phyloP scores from a whole-genome alignment of 805 yeast species.

The Isabelozyma rhagii region DNA sequence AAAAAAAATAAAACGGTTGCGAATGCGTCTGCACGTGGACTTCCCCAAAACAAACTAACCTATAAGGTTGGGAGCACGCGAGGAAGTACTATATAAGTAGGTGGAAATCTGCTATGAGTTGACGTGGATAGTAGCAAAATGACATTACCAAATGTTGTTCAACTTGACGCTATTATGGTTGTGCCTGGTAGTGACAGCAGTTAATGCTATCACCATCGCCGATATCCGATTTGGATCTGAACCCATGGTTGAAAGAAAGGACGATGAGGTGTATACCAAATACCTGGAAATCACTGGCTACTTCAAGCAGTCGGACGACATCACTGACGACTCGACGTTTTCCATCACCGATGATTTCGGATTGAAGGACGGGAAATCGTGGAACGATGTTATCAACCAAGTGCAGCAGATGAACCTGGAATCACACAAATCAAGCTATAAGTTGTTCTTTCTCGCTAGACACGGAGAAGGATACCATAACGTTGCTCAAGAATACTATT shows the following conservation, averaged over 20 bases:
- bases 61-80: not conserved
- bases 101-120: not conserved
- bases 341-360: slow-evolving; percentile 19
- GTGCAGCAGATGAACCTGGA: slow-evolving; percentile 8
- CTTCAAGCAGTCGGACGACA: slow-evolving; percentile 15
- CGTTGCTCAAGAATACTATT: slow-evolving; percentile 15
- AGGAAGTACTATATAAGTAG: not conserved
- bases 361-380: slow-evolving; percentile 12
- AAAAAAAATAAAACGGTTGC: not conserved
- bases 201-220: not conserved
- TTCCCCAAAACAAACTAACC: not conserved
- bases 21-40: not conserved
- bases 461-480: slow-evolving; percentile 36
- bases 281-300: slow-evolving; percentile 10
- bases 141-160: too few relatives aligned
- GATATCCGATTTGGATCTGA: not conserved
- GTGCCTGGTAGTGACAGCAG: not conserved
- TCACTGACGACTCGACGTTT: slow-evolving; percentile 10
- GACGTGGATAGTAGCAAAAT: too few relatives aligned
- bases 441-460: slow-evolving; percentile 26
- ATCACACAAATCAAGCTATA: slow-evolving; percentile 9
- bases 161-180: not conserved
- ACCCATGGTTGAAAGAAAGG: not conserved
- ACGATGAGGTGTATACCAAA: not conserved
- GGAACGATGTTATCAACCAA: slow-evolving; percentile 18